Evolutionary conservation across 257 asterid species (phyloP).

Genomic region (Fraxinus americana): DNA sequence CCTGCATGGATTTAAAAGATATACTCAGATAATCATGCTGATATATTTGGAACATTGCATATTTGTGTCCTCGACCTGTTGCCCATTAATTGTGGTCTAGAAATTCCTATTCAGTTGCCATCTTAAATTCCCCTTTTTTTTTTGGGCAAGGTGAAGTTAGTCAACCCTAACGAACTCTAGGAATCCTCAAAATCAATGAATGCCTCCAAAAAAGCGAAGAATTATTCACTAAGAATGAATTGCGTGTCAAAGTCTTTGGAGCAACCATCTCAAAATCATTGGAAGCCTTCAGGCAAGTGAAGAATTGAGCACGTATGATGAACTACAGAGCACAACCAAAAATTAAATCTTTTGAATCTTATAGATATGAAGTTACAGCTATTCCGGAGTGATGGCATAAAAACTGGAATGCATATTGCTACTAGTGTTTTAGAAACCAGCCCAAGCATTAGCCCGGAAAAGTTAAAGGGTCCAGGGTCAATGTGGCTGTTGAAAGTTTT

Average conservation of each 20-base stretch:
- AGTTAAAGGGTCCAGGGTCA: too few species aligned
- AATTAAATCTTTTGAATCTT: background rate
- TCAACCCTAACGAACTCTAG: background rate
- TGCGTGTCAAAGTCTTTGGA: background rate
- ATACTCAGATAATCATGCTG: background rate
- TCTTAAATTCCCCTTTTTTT: too few species aligned
- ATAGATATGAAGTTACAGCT: background rate
- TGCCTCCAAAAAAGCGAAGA: background rate
- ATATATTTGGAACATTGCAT: background rate
- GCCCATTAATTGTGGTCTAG: background rate
- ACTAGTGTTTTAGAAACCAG: background rate
- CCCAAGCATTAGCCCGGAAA: background rate
- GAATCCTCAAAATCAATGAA: background rate
- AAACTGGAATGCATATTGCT: background rate
- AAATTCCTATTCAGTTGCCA: background rate
- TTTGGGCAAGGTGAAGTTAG: background rate
- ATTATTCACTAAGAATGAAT: background rate
- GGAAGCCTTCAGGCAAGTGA: background rate
- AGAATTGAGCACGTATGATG: background rate
- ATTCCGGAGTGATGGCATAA: background rate
- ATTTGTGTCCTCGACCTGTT: background rate
- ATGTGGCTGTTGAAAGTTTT: too few species aligned
- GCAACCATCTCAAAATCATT: background rate
- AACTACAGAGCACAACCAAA: background rate
- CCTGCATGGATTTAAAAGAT: constrained; percentile 33